Base-by-base conservation (phyloP, 2,329 filamentous ascomycete genomes). In the Colletotrichum sp. region DNA sequence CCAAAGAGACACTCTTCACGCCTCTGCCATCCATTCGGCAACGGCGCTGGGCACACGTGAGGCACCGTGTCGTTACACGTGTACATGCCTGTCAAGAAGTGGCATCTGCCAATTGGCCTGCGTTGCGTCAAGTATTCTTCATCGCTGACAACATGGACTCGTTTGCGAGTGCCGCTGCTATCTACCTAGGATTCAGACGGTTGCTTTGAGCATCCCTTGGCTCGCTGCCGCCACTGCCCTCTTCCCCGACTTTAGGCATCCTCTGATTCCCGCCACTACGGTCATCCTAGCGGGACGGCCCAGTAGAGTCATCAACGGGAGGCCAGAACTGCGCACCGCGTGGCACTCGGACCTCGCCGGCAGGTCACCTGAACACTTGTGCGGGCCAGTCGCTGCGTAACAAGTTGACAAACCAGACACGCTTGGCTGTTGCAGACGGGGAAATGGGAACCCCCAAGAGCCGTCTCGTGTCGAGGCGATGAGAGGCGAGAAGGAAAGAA, bases 281-380 rank as follows among this genome's bases (percentile, higher is more conserved):
- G 38, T 34, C 28, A 70, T 70, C 43, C 58, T 48, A 26, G 52
- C 62, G 52, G 28, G 62, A 66, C 36, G 38, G 68, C 43, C 43
- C 66, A 59, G 55, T 21, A 69, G 66, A 52, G 26, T 28, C 43
- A 28, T 28, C 59, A 58, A 59, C 32, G 59, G 58, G 16, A 70
- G 16, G 55, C 55, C n/a, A 30, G 10, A 65, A 66, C 18, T 38
- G 30, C 68, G 61, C 68, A 32, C 52, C 16, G 52, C 61, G 30
- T 59, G 48, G 72, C 24, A 75, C 73, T 75, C 62, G 69, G 73
- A 36, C 73, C 73, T 75, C 69, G 58, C 69, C 43, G 28, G 61
- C 62, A 36, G 71, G 69, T 75, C 73, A 75, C 69, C 69, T 75
- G 73, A 36, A 38, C 73, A 73, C 63, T 71, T 63, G 61, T 72